These are phyloP conservation scores for Clavispora santaluciae DNA, from an alignment of 805 yeast genomes.

Conservation along the genomic window DNA sequence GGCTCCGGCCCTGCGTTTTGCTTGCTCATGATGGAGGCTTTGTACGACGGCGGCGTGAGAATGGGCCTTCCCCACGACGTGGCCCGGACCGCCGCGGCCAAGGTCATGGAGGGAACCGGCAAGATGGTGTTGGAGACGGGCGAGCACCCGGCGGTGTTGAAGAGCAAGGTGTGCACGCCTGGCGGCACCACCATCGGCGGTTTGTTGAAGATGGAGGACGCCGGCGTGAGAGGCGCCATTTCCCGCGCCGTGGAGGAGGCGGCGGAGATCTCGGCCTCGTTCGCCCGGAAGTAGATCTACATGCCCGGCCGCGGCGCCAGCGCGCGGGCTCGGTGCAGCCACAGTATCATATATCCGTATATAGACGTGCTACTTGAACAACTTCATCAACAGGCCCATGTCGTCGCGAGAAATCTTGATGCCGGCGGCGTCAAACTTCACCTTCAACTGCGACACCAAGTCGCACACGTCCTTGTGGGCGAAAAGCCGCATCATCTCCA, in stretches of 20 bases:
- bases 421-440: conserved; percentile 27
- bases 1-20: conserved; percentile 98
- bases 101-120: conserved; percentile 91
- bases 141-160: conserved; percentile 82
- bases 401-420: conserved; percentile 30
- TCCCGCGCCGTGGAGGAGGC: conserved; percentile 89
- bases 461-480: conserved; percentile 33
- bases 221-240: conserved; percentile 81
- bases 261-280: conserved; percentile 66
- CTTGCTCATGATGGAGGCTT: conserved; percentile 80
- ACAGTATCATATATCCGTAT: neutral
- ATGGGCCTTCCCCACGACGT: conserved; percentile 88
- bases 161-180: conserved; percentile 89
- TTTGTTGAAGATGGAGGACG: conserved; percentile 84
- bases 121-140: conserved; percentile 81
- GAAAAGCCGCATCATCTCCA: conserved; percentile 33
- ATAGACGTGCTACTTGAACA: conserved; percentile 12
- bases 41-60: conserved; percentile 90
- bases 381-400: conserved; percentile 25
- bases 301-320: too few species aligned
- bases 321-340: too few species aligned
- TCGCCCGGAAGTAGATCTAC: conserved; percentile 33
- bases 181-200: conserved; percentile 99
- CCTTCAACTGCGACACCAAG: conserved; percentile 23
- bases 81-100: conserved; percentile 83